Base-by-base conservation (phyloP, 495 filamentous ascomycete species). In the Amphirosellinia nigrospora region DNA sequence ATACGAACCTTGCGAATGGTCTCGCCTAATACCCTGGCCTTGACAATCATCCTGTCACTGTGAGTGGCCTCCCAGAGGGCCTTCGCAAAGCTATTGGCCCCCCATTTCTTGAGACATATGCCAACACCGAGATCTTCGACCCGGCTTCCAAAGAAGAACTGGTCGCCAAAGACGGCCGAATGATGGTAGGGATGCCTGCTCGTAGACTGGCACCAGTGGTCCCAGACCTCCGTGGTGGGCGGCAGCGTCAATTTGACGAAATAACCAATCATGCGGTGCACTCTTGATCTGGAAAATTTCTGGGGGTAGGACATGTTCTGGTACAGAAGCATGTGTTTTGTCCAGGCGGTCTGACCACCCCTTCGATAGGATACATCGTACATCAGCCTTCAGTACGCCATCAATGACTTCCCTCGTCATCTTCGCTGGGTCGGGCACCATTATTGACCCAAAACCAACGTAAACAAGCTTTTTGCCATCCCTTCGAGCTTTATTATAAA, bases 141-240 rank as follows among this genome's bases (percentile, higher is more conserved):
- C 0, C 96, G 88, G 16, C 85, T 87, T 2, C 93, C 96, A 75
- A 95, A 98, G 83, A 99, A 99, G 84, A 93, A 97, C 75, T 99
- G 96, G 72, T 99, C 96, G 5, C 96, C 96, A 78, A 99, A 99
- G 81, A 98, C 98, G 96, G 96, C 70, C 96, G 94, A 75, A 98
- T 89, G 69, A 99, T 94, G 3, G 96, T 98, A 0, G 96, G 96
- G 23, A 98, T 87, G 15, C 96, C 96, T 10, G 95, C 94, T 63
- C 96, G 87, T 46, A 99, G 83, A 76, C 94, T 97, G 4, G 96
- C 96, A 4, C 96, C 96, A 4, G 96, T 99, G 2, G 96, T 99
- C 6, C 96, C 96, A 38, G 95, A 93, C 96, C 96, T 53, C 96
- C 96, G 73, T 99, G 96, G 77, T 99, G 96, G 30, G 89, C 93